Percentiles rank a stretch among this genome's conserved stretches.
Conservation (phyloP, 2,329 filamentous ascomycete species). For the Gaeumannomyces sp. region DNA sequence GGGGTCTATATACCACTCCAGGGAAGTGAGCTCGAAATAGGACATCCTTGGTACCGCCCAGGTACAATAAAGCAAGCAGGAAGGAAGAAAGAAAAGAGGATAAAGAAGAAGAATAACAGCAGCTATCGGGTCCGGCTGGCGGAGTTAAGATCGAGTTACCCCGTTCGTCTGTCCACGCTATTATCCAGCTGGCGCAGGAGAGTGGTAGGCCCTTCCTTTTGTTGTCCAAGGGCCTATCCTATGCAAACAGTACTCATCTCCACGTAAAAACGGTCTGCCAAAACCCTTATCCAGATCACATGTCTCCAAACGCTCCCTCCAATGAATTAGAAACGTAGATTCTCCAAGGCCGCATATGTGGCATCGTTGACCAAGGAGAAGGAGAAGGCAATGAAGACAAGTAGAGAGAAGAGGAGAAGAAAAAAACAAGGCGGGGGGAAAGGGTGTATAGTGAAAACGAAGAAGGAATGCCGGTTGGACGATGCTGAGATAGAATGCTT, state of each 20-base stretch:
- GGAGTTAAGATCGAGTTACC: not conserved
- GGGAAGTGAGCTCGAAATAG: not conserved
- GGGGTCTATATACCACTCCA: not conserved
- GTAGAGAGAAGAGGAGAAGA: not conserved
- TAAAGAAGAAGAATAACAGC: not conserved
- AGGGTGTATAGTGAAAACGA: not conserved
- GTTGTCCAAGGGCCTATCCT: not conserved
- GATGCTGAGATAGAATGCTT: conserved; percentile 1
- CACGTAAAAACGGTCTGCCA: not conserved
- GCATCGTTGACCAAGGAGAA: not conserved
- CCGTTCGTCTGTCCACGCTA: not conserved
- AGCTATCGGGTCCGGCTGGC: not conserved
- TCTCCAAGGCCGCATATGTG: not conserved
- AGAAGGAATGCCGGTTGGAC: not conserved
- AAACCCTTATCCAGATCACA: not conserved
- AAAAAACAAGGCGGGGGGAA: not conserved
- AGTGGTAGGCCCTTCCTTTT: not conserved
- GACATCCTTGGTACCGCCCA: not conserved
- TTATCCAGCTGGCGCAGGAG: not conserved
- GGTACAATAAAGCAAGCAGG: not conserved
- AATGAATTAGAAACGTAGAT: not conserved
- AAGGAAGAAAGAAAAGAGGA: not conserved
- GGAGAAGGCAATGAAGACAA: not conserved
- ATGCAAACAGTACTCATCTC: not conserved
- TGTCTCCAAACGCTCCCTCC: not conserved